Evolutionary conservation across 306 rosid genomes (phyloP).

Genomic region (Cyclanthera cordifolia): DNA sequence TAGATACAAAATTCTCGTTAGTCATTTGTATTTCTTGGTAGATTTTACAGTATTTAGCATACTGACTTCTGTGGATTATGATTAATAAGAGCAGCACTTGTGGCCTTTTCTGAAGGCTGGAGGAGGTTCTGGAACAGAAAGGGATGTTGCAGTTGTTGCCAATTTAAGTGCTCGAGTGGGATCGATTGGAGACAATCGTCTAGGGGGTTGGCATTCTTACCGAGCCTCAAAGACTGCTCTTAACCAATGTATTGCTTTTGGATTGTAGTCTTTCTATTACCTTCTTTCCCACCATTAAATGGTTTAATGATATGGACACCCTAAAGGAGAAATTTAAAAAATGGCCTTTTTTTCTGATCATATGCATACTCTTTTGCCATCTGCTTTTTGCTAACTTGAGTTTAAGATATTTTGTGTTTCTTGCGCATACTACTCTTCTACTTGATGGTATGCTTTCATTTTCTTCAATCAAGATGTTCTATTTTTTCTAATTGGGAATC

Average conservation of each 20-base stretch:
- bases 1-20: not conserved
- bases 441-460: not conserved
- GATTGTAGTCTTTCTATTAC: not conserved
- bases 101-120: constrained; percentile 87
- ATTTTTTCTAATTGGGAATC: too few relatives aligned
- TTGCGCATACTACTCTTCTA: not conserved
- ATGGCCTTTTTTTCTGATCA: not conserved
- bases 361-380: not conserved
- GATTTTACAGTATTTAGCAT: not conserved
- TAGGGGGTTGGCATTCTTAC: constrained; percentile 96
- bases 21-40: not conserved
- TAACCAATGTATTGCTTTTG: constrained; percentile 57
- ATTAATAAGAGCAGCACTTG: constrained; percentile 54
- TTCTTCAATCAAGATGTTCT: constrained; percentile 5
- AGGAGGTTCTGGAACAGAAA: constrained; percentile 49
- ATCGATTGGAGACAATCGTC: constrained; percentile 78
- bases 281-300: not conserved
- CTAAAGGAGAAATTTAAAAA: too few relatives aligned
- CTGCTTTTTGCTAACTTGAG: not conserved
- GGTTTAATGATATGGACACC: not conserved
- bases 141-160: constrained; percentile 67
- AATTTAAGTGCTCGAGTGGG: constrained; percentile 92
- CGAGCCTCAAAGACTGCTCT: constrained; percentile 89
- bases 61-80: not conserved
- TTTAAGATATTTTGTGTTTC: not conserved